Evolutionary conservation across 2,329 filamentous ascomycete species (phyloP).

Genomic region (Sclerotiophoma versabilis): DNA sequence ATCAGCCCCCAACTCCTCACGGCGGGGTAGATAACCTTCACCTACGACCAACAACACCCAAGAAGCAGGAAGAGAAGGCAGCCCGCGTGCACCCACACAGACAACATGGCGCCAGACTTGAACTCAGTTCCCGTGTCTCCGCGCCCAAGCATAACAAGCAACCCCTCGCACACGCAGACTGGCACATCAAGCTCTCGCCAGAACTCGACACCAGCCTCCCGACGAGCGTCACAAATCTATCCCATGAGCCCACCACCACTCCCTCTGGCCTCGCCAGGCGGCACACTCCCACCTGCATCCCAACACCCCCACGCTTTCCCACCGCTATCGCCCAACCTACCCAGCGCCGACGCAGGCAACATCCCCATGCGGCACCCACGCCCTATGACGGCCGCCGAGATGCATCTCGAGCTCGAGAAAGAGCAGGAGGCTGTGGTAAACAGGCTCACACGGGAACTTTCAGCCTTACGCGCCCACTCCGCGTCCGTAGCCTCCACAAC

Average conservation of each 20-base stretch:
- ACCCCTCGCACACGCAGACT: conserved; percentile 25
- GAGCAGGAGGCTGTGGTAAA: conserved; percentile 97
- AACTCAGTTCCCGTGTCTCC: conserved; percentile 54
- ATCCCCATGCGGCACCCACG: conserved; percentile 82
- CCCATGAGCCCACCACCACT: conserved; percentile 57
- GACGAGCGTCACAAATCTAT: conserved; percentile 52
- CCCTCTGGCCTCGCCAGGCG: conserved; percentile 49
- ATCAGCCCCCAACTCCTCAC: conserved; percentile 1
- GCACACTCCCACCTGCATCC: conserved; percentile 31
- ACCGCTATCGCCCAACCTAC: conserved; percentile 44
- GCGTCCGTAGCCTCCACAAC: conserved; percentile 67
- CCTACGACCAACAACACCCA: neutral
- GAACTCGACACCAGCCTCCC: conserved; percentile 32
- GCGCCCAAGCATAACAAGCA: conserved; percentile 30
- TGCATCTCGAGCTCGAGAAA: conserved; percentile 89
- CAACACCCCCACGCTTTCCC: conserved; percentile 46
- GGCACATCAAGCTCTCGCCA: conserved; percentile 40
- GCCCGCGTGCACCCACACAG: neutral
- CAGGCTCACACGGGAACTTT: conserved; percentile 87
- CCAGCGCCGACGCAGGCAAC: conserved; percentile 57
- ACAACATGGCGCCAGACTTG: conserved; percentile 58
- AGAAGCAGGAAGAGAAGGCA: neutral
- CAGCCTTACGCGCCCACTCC: conserved; percentile 76
- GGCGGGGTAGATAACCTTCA: conserved; percentile 13
- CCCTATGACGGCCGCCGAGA: conserved; percentile 85